A percentile compares a stretch with the other conserved stretches of the same genome.
These are phyloP conservation scores for Coprinopsis strossmayeri DNA, from an alignment of 768 basidiomycete genomes.

Conservation along the genomic window DNA sequence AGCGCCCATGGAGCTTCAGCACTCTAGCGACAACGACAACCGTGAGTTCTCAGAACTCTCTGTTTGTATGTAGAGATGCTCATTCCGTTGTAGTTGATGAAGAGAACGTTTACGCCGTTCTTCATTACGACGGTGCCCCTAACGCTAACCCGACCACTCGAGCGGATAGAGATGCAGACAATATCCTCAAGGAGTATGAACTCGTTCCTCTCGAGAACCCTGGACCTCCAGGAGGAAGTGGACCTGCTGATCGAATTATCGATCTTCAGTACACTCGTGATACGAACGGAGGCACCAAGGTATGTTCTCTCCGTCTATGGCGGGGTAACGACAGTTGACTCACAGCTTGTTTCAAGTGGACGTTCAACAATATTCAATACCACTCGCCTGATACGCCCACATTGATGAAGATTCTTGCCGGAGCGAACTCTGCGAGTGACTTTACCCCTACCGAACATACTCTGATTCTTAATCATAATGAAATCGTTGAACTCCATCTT, in stretches of 20 bases:
- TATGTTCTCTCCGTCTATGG: not conserved
- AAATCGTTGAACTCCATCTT: conserved; percentile 20
- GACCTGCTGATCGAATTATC: conserved; percentile 12
- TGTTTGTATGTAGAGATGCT: not conserved
- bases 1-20: conserved; percentile 15
- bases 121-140: conserved; percentile 28
- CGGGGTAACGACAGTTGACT: not conserved
- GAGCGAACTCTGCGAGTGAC: conserved; percentile 13
- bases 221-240: conserved; percentile 13
- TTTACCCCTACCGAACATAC: conserved; percentile 23
- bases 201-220: conserved; percentile 12
- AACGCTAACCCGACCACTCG: conserved; percentile 23
- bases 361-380: conserved; percentile 24
- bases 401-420: conserved; percentile 22
- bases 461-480: conserved; percentile 19
- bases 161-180: not conserved
- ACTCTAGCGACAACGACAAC: conserved; percentile 11
- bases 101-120: conserved; percentile 17
- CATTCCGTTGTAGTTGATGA: conserved; percentile 10
- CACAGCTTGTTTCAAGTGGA: conserved; percentile 18
- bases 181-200: conserved; percentile 10
- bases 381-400: conserved; percentile 19
- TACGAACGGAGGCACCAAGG: conserved; percentile 8
- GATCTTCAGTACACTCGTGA: conserved; percentile 6
- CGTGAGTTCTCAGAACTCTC: too few species aligned